Conservation (phyloP, 1,284 basidiomycete species). For the Phenoliferia sp. region DNA sequence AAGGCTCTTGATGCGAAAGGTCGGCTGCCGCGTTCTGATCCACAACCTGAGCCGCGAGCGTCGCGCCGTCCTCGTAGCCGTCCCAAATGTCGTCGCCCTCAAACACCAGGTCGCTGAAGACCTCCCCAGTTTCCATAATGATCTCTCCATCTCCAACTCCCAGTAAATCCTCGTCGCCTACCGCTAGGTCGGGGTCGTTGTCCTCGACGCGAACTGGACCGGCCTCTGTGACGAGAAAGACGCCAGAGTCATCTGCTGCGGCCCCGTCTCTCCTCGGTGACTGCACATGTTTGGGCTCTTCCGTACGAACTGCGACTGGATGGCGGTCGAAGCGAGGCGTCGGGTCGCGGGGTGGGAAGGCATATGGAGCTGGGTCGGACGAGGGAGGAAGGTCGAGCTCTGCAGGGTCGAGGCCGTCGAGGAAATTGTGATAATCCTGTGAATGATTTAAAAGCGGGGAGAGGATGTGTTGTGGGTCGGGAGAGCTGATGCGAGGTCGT, state of each 20-base stretch:
- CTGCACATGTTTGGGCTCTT: neutral
- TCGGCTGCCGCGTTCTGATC: neutral
- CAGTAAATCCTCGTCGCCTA: neutral
- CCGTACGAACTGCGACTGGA: too few species aligned
- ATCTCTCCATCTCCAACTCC: neutral
- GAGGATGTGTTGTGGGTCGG: too few species aligned
- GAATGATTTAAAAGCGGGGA: too few species aligned
- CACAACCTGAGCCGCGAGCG: neutral
- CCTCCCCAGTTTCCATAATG: neutral
- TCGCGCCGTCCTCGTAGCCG: conserved; percentile 15
- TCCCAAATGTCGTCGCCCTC: conserved; percentile 31
- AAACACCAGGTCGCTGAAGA: conserved; percentile 6
- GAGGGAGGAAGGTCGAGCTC: conserved; percentile 19
- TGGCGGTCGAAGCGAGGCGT: too few species aligned
- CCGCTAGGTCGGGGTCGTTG: neutral
- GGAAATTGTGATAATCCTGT: neutral
- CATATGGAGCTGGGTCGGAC: conserved; percentile 1
- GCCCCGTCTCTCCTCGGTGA: neutral
- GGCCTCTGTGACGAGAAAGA: conserved; percentile 4
- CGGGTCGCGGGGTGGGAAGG: too few species aligned
- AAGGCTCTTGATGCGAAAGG: too few species aligned
- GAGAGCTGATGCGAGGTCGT: too few species aligned
- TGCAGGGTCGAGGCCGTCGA: conserved; percentile 10
- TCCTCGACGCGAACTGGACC: neutral
- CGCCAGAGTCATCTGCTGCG: conserved; percentile 12